These are phyloP conservation scores for Gloeopeniophorella convolvens DNA, from an alignment of 768 basidiomycete genomes.

Conservation along the genomic window DNA sequence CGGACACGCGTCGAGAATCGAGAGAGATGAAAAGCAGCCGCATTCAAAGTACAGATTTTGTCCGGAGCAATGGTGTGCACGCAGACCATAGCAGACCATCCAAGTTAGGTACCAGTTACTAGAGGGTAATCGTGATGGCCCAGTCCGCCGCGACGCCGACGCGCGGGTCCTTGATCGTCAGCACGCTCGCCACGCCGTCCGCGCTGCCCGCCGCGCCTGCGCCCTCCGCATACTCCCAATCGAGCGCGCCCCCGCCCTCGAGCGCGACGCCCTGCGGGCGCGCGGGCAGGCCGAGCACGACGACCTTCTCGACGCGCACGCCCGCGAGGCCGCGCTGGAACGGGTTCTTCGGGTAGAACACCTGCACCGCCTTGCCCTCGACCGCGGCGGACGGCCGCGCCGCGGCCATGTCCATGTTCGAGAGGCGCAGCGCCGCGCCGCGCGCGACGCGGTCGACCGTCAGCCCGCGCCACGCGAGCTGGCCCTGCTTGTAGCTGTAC, in stretches of 20 bases:
- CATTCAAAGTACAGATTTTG: no score
- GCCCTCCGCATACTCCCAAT: slow-evolving; percentile 65
- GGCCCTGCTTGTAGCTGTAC: slow-evolving; percentile 66
- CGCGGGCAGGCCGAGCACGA: slow-evolving; percentile 63
- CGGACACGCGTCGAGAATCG: no score
- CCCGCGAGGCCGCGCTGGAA: slow-evolving; percentile 60
- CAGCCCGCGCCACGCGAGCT: slow-evolving; percentile 81
- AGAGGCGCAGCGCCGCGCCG: slow-evolving; percentile 39
- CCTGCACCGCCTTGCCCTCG: slow-evolving; percentile 41
- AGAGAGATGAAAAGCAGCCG: no score
- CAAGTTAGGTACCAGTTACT: no score
- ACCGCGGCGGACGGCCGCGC: slow-evolving; percentile 41
- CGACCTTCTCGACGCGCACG: slow-evolving; percentile 77
- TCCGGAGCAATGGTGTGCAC: no score
- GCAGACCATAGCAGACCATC: no score
- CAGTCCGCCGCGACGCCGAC: slow-evolving; percentile 56
- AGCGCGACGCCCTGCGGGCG: slow-evolving; percentile 59
- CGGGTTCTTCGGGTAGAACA: slow-evolving; percentile 51
- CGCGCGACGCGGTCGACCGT: slow-evolving; percentile 44
- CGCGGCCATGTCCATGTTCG: slow-evolving; percentile 49
- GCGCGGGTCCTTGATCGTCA: slow-evolving; percentile 73
- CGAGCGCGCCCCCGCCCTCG: slow-evolving; percentile 44
- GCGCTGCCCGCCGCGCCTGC: slow-evolving; percentile 47
- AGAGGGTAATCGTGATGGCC: slow-evolving; percentile 40
- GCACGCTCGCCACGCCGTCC: slow-evolving; percentile 58